Evolutionary conservation across 192 early-diverging fungal genomes (phyloP).

Genomic region (Jimgerdemannia flammicorona): DNA sequence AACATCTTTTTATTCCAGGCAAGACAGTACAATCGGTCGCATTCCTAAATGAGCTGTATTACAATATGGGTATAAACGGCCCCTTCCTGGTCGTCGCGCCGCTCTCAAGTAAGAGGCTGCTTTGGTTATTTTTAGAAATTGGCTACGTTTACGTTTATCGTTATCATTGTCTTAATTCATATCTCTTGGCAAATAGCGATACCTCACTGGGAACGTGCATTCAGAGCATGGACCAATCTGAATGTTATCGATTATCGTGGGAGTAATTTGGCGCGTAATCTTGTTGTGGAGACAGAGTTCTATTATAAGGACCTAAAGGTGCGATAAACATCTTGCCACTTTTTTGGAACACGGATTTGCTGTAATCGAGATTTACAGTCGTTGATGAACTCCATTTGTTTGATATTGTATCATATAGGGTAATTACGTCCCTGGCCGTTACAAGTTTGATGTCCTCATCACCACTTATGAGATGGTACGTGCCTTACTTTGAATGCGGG

Average conservation of each 20-base stretch:
- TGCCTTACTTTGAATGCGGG: conserved; percentile 20
- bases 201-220: conserved; percentile 65
- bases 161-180: conserved; percentile 7
- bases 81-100: conserved; percentile 71
- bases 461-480: conserved; percentile 55
- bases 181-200: conserved; percentile 7
- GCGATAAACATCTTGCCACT: background rate
- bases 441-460: conserved; percentile 61
- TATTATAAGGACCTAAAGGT: conserved; percentile 51
- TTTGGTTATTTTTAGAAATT: background rate
- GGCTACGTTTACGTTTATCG: background rate
- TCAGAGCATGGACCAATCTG: conserved; percentile 71
- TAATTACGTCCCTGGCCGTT: conserved; percentile 37
- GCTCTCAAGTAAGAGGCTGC: conserved; percentile 33
- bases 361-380: too few species aligned
- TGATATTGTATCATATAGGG: conserved; percentile 24
- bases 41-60: conserved; percentile 67
- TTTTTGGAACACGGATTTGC: background rate
- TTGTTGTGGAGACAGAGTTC: conserved; percentile 82
- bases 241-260: conserved; percentile 77
- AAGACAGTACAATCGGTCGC: conserved; percentile 79
- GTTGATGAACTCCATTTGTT: background rate
- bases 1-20: conserved; percentile 29
- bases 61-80: conserved; percentile 56
- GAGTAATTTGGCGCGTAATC: conserved; percentile 57